A percentile compares a stretch with the other conserved stretches of the same genome.
phyloP scores from a whole-genome alignment of 192 early-diverging fungal species.

The Physocladia obscura region DNA sequence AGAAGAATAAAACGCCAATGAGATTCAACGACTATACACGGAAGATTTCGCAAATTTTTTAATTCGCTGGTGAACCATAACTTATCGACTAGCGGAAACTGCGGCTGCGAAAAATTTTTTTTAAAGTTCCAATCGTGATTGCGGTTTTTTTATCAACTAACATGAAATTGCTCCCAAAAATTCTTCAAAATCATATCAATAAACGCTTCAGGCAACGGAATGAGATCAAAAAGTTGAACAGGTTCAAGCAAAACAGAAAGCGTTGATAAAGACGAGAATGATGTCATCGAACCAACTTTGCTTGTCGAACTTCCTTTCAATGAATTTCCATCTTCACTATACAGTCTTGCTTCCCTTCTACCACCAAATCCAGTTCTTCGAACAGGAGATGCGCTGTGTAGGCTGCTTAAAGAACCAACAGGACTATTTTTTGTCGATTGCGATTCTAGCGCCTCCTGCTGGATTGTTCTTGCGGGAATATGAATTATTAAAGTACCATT shows the following conservation, averaged over 20 bases:
- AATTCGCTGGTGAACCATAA: slow-evolving; percentile 2
- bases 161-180: slow-evolving; percentile 25
- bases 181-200: slow-evolving; percentile 13
- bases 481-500: slow-evolving; percentile 11
- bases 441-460: background rate
- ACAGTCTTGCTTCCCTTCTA: too few relatives aligned
- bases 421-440: background rate
- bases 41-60: background rate
- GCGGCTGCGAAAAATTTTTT: background rate
- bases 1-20: too few relatives aligned
- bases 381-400: too few relatives aligned
- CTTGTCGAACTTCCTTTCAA: too few relatives aligned
- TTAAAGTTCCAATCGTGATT: background rate
- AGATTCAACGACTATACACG: background rate
- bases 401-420: too few relatives aligned
- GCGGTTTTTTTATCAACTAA: background rate
- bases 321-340: too few relatives aligned
- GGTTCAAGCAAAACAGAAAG: too few relatives aligned
- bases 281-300: too few relatives aligned
- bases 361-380: too few relatives aligned
- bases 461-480: background rate
- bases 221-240: background rate
- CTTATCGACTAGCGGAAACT: slow-evolving; percentile 7
- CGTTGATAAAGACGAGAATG: too few relatives aligned
- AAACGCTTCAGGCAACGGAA: slow-evolving; percentile 3